Percentiles rank a stretch among this genome's conserved stretches.
phyloP scores from a whole-genome alignment of 176 grass and related monocot species.

The Avena sativa region DNA sequence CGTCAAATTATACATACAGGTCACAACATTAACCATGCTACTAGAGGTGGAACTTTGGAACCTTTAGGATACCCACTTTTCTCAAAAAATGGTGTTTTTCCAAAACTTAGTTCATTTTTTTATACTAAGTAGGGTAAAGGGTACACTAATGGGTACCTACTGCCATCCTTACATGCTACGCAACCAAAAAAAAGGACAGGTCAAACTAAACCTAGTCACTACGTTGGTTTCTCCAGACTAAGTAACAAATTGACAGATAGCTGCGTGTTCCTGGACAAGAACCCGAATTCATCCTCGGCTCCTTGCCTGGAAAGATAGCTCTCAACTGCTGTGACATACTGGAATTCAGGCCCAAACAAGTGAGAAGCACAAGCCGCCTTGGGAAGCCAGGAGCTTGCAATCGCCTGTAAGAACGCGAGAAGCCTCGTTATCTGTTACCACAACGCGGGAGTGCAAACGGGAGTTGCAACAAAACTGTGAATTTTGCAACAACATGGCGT shows the following conservation, averaged over 20 bases:
- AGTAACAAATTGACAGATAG: slow-evolving; percentile 41
- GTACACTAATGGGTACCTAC: too few relatives aligned
- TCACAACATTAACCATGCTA: not conserved
- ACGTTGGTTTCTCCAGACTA: slow-evolving; percentile 37
- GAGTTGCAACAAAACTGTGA: not conserved
- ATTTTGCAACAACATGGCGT: not conserved
- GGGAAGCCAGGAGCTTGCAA: slow-evolving; percentile 48
- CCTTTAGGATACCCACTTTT: too few relatives aligned
- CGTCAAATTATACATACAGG: not conserved
- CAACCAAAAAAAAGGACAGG: not conserved
- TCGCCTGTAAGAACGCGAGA: slow-evolving; percentile 49
- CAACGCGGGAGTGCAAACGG: not conserved
- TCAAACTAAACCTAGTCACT: not conserved
- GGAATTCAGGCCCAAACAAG: slow-evolving; percentile 57
- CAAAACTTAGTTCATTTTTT: too few relatives aligned
- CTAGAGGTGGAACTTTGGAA: too few relatives aligned
- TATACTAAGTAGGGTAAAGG: too few relatives aligned
- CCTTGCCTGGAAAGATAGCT: slow-evolving; percentile 41
- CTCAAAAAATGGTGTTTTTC: too few relatives aligned
- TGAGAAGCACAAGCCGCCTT: slow-evolving; percentile 69
- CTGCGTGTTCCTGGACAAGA: slow-evolving; percentile 46
- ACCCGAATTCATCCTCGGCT: slow-evolving; percentile 7
- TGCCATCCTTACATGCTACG: not conserved
- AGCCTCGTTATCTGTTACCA: not conserved
- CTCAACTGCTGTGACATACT: slow-evolving; percentile 50